Evolutionary conservation across 225 moss, liverwort and hornwort genomes (phyloP).

Genomic region (Neckera pumila): DNA sequence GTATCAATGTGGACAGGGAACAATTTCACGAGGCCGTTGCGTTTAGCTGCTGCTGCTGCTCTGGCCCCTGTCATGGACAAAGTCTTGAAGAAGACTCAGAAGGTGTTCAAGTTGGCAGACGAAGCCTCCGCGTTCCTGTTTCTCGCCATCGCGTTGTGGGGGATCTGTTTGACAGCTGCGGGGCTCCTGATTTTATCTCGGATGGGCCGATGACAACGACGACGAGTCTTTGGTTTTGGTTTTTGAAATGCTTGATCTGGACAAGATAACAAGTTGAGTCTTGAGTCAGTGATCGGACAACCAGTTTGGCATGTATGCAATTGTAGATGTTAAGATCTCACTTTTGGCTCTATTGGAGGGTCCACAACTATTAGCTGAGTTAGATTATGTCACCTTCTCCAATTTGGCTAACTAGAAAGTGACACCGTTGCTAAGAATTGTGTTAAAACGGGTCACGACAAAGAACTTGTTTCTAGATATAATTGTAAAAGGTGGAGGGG

Average conservation of each 20-base stretch:
- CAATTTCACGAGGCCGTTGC: constrained; percentile 84
- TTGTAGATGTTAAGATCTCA: not conserved
- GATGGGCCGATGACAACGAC: constrained; percentile 4
- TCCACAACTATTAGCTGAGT: not conserved
- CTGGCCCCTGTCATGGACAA: constrained; percentile 69
- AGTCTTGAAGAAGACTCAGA: constrained; percentile 73
- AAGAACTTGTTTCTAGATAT: not conserved
- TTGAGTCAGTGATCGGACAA: not conserved
- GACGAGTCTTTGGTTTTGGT: not conserved
- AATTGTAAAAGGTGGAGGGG: not conserved
- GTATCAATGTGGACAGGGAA: constrained; percentile 96
- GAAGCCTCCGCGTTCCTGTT: constrained; percentile 74
- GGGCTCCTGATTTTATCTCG: constrained; percentile 71
- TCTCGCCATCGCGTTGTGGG: constrained; percentile 44
- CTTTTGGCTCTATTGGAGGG: not conserved
- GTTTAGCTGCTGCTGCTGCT: constrained; percentile 80
- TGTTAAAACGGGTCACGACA: not conserved
- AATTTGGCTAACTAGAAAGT: not conserved
- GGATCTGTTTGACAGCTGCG: constrained; percentile 42
- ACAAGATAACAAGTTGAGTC: too few species aligned
- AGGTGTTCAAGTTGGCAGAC: constrained; percentile 47
- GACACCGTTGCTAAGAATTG: not conserved
- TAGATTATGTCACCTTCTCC: not conserved
- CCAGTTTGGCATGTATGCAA: not conserved
- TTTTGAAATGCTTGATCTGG: too few species aligned